Evolutionary conservation across 768 basidiomycete species (phyloP).

Genomic region (Boletus sensibilis): DNA sequence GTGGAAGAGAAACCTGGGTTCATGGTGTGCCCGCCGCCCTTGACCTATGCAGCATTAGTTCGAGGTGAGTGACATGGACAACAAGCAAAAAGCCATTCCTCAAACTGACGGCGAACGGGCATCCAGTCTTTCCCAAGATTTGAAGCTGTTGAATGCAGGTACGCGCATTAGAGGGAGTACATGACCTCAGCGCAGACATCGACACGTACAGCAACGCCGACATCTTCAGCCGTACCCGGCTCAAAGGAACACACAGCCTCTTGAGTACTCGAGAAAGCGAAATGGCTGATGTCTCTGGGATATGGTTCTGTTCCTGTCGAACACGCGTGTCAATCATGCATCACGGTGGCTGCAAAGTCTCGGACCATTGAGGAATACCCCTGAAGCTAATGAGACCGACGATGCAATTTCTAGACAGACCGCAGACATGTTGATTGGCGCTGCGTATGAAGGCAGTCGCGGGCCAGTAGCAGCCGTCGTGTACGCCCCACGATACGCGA

Average conservation of each 20-base stretch:
- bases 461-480: background rate
- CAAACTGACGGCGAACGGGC: constrained; percentile 52
- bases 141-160: constrained; percentile 38
- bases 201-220: constrained; percentile 45
- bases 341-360: background rate
- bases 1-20: constrained; percentile 64
- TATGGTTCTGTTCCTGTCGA: constrained; percentile 33
- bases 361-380: constrained; percentile 25
- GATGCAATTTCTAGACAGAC: constrained; percentile 24
- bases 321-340: constrained; percentile 8
- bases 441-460: background rate
- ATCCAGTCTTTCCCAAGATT: constrained; percentile 43
- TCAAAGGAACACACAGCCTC: constrained; percentile 53
- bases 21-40: constrained; percentile 58
- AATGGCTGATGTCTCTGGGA: constrained; percentile 44
- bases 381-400: constrained; percentile 19
- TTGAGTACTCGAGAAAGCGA: constrained; percentile 48
- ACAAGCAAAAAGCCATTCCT: background rate
- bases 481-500: background rate
- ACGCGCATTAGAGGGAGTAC: background rate
- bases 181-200: background rate
- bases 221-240: constrained; percentile 55
- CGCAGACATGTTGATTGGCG: constrained; percentile 3
- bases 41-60: constrained; percentile 41
- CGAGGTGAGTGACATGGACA: background rate